Base-by-base conservation (phyloP, 1,284 basidiomycete genomes). In the Cryptococcus sp. region DNA sequence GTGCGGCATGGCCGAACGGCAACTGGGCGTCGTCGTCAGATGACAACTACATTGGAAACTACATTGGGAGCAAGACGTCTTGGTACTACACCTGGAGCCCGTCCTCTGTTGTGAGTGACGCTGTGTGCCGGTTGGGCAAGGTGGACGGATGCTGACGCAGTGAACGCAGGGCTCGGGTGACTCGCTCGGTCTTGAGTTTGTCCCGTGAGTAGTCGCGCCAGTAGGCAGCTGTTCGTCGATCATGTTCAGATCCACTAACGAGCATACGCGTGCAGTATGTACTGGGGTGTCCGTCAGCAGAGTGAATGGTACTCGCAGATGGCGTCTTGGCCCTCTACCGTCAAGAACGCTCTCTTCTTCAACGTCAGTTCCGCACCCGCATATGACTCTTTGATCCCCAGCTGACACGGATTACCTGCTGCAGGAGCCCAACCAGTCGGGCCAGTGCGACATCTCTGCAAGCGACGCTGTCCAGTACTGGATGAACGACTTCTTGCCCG, bases 371-470 rank as follows among this genome's bases (percentile, higher is more conserved):
- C 44, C 13, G 2, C 33, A 46, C 33, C n/a, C 16, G n/a, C n/a
- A n/a, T n/a, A n/a, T n/a, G n/a, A n/a, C n/a, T n/a, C n/a, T n/a
- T n/a, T n/a, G n/a, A n/a, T n/a, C n/a, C n/a, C n/a, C n/a, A n/a
- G n/a, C n/a, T n/a, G 33, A 16, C 28, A 46, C 35, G n/a, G n/a
- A n/a, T n/a, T n/a, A n/a, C n/a, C n/a, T n/a, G n/a, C n/a, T n/a
- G 16, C 20, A 67, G 65, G 74, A 76, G 71, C 85, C 86, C 50
- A 83, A 88, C 67, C 81, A 83, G 62, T 58, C 63, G 28, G 77
- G 80, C 16, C 85, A 91, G 75, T 81, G 87, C 60, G 82, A 87
- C 78, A 80, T 90, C 72, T 59, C 64, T 24, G 80, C 87, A 16
- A 21, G 64, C 3, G 66, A 77, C 11, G 87, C 79, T 51, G 82